These are phyloP conservation scores for Cryptosporidium meleagridis DNA, from an alignment of 169 alveolate species.

Conservation along the genomic window DNA sequence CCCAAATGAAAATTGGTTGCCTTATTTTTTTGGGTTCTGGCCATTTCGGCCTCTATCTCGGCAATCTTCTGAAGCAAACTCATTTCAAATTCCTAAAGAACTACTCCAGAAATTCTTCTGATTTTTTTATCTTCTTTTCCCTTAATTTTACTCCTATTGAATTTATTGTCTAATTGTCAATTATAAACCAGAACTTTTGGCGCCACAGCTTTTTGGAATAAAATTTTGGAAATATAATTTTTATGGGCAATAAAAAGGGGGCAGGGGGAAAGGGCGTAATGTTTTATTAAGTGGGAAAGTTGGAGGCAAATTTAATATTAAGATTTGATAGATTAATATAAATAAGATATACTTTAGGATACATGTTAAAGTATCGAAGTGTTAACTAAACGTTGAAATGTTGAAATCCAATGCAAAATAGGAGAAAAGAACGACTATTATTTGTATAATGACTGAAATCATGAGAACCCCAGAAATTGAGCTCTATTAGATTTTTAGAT, in stretches of 20 bases:
- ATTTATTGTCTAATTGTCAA: slow-evolving; percentile 15
- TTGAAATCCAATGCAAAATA: slow-evolving; percentile 22
- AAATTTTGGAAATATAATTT: too few species aligned
- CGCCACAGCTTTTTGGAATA: not conserved
- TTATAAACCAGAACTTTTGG: slow-evolving; percentile 1
- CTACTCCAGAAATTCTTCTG: not conserved
- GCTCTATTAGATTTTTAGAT: not conserved
- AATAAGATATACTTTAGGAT: too few species aligned
- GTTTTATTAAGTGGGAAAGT: not conserved
- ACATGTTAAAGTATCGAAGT: not conserved
- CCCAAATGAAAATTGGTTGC: slow-evolving; percentile 98
- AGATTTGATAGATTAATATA: not conserved
- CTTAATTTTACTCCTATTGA: not conserved
- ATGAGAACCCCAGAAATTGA: not conserved
- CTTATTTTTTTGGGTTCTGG: slow-evolving; percentile 98
- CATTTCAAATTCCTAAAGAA: slow-evolving; percentile 78
- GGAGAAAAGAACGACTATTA: not conserved
- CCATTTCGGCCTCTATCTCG: slow-evolving; percentile 98
- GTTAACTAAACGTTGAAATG: slow-evolving; percentile 9
- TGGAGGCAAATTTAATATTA: not conserved
- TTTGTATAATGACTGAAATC: slow-evolving; percentile 12
- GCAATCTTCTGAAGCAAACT: slow-evolving; percentile 92
- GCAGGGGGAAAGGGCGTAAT: not conserved
- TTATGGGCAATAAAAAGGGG: too few species aligned
- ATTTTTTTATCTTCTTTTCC: not conserved